Evolutionary conservation across 345 rosid genomes (phyloP).

Genomic region (Carallia brachiata): DNA sequence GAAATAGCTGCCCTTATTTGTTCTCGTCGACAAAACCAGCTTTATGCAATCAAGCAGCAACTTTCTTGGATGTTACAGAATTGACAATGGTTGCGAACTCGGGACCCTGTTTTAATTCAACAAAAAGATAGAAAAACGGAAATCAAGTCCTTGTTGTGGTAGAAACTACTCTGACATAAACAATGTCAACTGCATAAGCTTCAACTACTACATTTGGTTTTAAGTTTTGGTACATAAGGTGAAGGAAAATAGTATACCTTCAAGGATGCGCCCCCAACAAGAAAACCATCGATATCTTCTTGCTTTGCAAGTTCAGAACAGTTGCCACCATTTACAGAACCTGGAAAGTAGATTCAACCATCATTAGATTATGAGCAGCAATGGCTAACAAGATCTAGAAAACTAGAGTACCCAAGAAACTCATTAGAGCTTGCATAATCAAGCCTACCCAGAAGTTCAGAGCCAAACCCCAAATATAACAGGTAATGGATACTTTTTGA

Average conservation of each 20-base stretch:
- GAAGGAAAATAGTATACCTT: constrained; percentile 45
- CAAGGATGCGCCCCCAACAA: constrained; percentile 97
- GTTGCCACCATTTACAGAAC: constrained; percentile 93
- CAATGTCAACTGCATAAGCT: neutral
- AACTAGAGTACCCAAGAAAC: no score
- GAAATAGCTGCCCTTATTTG: constrained; percentile 14
- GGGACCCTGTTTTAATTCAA: constrained; percentile 55
- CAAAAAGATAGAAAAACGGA: no score
- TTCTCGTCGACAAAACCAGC: neutral
- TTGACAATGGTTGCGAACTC: constrained; percentile 94
- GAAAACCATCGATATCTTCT: constrained; percentile 97
- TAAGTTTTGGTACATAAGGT: constrained; percentile 3
- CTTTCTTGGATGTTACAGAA: constrained; percentile 82
- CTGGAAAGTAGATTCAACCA: constrained; percentile 31
- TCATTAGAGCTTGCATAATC: no score
- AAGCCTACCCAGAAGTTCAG: no score
- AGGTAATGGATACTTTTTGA: no score
- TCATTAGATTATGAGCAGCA: constrained; percentile 1
- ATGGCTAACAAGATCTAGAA: no score
- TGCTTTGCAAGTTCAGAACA: constrained; percentile 86
- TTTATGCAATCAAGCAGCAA: constrained; percentile 55
- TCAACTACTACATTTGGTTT: neutral
- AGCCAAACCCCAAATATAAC: no score
- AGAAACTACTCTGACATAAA: neutral
- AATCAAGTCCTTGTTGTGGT: neutral